phyloP scores from a whole-genome alignment of 2,329 filamentous ascomycete species.

The Elsinoe fawcettii region DNA sequence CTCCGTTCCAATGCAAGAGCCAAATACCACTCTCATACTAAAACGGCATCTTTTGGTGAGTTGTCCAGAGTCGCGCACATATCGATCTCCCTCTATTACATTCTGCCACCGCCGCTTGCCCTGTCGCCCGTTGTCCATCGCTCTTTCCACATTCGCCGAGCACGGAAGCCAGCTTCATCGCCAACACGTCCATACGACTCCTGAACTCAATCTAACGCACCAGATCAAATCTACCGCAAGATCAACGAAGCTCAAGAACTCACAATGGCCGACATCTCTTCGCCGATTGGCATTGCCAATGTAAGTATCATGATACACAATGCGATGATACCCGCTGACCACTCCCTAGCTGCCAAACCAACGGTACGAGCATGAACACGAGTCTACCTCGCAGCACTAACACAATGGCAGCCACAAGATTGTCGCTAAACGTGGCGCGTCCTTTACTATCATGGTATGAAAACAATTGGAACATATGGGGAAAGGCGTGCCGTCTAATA shows the following conservation, averaged over 20 bases:
- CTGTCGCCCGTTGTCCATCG: background rate
- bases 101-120: background rate
- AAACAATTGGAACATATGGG: background rate
- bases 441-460: conserved; percentile 97
- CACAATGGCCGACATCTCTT: conserved; percentile 56
- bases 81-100: background rate
- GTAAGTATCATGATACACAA: conserved; percentile 39
- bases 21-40: conserved; percentile 3
- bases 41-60: conserved; percentile 14
- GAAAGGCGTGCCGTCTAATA: conserved; percentile 25
- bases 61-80: background rate
- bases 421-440: conserved; percentile 77
- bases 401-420: conserved; percentile 54
- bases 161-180: background rate
- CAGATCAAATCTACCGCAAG: conserved; percentile 14
- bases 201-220: background rate
- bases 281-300: conserved; percentile 68
- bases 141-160: background rate
- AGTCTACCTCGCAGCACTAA: conserved; percentile 26
- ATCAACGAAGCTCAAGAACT: conserved; percentile 17
- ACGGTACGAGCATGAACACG: conserved; percentile 41
- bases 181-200: background rate
- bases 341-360: conserved; percentile 56
- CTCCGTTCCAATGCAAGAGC: conserved; percentile 15
- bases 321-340: conserved; percentile 28